phyloP scores from a whole-genome alignment of 352 stramenopile species.

The Globisporangium recalcitrans region DNA sequence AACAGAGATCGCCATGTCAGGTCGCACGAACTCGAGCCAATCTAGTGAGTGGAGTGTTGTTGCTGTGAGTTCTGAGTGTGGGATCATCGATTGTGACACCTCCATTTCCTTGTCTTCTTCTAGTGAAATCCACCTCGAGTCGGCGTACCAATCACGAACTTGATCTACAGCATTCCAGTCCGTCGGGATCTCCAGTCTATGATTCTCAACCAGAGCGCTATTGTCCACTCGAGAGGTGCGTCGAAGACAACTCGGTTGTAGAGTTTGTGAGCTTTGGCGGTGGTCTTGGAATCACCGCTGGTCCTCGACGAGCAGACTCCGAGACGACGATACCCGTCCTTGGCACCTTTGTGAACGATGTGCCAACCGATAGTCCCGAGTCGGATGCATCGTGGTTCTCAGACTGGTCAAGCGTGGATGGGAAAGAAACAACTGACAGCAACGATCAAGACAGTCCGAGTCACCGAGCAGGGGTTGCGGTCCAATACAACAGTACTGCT shows the following conservation, averaged over 20 bases:
- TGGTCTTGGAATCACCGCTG: conserved; percentile 2
- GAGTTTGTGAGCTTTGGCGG: not conserved
- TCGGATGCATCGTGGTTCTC: conserved; percentile 22
- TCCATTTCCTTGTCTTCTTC: not conserved
- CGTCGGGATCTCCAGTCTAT: conserved; percentile 6
- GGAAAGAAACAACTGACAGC: conserved; percentile 8
- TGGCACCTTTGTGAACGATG: conserved; percentile 18
- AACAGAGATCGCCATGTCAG: not conserved
- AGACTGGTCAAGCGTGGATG: conserved; percentile 17
- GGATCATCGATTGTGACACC: not conserved
- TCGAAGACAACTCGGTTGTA: not conserved
- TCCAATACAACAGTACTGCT: not conserved
- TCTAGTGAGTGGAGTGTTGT: conserved; percentile 8
- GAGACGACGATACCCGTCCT: conserved; percentile 27
- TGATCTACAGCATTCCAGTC: not conserved
- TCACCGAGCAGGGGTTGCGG: not conserved
- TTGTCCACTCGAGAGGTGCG: not conserved
- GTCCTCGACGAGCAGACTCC: conserved; percentile 22
- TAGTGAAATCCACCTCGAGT: conserved; percentile 10
- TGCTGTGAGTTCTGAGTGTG: not conserved
- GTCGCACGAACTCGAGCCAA: conserved; percentile 8
- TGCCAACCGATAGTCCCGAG: conserved; percentile 18
- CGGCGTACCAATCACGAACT: conserved; percentile 1
- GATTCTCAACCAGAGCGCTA: not conserved
- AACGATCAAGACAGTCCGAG: conserved; percentile 11